Base-by-base conservation (phyloP, 1,284 basidiomycete species). In the Ustilago curta region DNA sequence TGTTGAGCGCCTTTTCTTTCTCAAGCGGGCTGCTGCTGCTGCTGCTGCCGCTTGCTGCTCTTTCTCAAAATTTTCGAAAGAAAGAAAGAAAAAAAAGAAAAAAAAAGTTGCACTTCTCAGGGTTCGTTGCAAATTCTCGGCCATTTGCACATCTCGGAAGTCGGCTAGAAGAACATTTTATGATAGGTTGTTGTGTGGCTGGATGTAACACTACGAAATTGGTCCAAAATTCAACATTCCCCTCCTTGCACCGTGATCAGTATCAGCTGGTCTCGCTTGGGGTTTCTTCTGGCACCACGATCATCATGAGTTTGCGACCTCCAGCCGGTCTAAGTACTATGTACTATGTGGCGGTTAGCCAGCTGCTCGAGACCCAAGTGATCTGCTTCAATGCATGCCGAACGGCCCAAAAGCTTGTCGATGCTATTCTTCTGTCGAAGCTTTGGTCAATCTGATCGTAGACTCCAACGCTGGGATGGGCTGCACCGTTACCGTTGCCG, bases 41-140 rank as follows among this genome's bases (percentile, higher is more conserved):
- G 31, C 12, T 9, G n/a, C n/a, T n/a, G n/a, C n/a, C n/a, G n/a
- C 37, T 18, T 39, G 51, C 51, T 12, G 31, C 12, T 9, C 29
- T 58, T 23, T 23, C 48, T 51, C 54, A 58, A 68, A 62, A 54
- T 44, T 55, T 62, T 58, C 44, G 59, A 29, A 60, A 40, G 42
- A 9, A 6, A 55, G 44, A 39, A 37, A 16, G 23, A 42, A 29
- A 12, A 27, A 11, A 29, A 42, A 43, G 31, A 39, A 21, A 25
- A 40, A 37, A 16, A 23, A 11, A n/a, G n/a, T 19, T 31, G 43
- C 43, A 25, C 27, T 31, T 31, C 27, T n/a, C n/a, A 27, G 27
- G 47, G 47, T 48, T 48, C 25, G 8, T n/a, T 48, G 18, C 31
- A 48, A 48, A 48, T 48, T 48, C 47, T 48, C 27, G n/a, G n/a